Evolutionary conservation across 2,329 filamentous ascomycete species (phyloP).

Genomic region (Neoscytalidium dimidiatum): DNA sequence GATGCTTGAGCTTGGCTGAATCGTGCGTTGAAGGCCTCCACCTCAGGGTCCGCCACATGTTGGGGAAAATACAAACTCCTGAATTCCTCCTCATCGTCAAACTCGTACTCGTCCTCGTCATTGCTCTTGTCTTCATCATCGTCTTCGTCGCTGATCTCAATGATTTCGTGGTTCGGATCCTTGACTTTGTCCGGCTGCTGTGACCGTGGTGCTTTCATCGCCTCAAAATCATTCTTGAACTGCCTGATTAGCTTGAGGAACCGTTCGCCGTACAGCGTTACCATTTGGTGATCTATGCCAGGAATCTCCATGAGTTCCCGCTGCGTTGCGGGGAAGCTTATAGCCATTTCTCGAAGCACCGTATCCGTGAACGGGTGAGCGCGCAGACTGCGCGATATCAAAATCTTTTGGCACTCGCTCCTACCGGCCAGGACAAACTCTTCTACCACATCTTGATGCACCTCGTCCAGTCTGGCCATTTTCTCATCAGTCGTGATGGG

Average conservation of each 20-base stretch:
- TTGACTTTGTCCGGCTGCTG: background rate
- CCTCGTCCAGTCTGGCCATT: constrained; percentile 56
- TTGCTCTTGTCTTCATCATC: constrained; percentile 31
- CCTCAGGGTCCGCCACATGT: constrained; percentile 11
- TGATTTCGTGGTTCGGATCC: constrained; percentile 50
- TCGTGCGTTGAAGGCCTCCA: constrained; percentile 19
- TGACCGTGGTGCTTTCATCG: constrained; percentile 38
- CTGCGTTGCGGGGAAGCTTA: constrained; percentile 64
- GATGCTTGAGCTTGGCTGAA: constrained; percentile 11
- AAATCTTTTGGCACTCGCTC: constrained; percentile 60
- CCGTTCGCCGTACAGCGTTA: constrained; percentile 60
- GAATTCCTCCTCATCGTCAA: constrained; percentile 2
- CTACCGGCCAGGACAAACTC: constrained; percentile 67
- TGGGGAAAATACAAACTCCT: constrained; percentile 12
- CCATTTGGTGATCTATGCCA: constrained; percentile 64
- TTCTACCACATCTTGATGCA: constrained; percentile 65
- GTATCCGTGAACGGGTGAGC: constrained; percentile 67
- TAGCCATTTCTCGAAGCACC: constrained; percentile 72
- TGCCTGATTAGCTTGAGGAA: constrained; percentile 61
- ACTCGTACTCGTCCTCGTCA: no score
- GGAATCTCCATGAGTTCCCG: constrained; percentile 65
- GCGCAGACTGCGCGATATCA: constrained; percentile 59
- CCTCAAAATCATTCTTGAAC: constrained; percentile 39
- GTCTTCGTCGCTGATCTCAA: constrained; percentile 29
- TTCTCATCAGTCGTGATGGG: constrained; percentile 62